Conservation (phyloP, 768 basidiomycete species). For the Phallus indusiatus region DNA sequence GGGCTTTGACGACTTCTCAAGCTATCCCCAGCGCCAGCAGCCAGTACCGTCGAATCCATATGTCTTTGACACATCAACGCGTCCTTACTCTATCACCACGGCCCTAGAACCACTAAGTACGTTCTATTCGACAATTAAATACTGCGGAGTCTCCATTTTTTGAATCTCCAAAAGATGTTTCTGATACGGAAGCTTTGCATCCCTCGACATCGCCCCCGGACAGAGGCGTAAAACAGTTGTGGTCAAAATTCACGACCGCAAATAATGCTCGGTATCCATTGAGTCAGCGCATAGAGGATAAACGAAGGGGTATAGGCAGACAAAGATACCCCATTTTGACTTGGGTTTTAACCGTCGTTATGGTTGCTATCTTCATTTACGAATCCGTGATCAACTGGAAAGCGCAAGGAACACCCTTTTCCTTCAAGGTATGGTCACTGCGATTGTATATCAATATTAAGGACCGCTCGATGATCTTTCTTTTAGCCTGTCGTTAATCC, state of each 20-base stretch:
- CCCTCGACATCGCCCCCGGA: not conserved
- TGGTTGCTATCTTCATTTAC: slow-evolving; percentile 73
- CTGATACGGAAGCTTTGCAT: not conserved
- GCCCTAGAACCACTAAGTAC: slow-evolving; percentile 11
- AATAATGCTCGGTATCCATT: slow-evolving; percentile 36
- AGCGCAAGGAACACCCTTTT: slow-evolving; percentile 75
- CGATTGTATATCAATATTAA: not conserved
- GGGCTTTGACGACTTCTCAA: no score
- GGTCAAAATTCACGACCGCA: not conserved
- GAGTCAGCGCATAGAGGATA: slow-evolving; percentile 79
- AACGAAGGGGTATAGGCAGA: slow-evolving; percentile 74
- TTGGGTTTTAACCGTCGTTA: slow-evolving; percentile 31
- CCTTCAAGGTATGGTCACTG: slow-evolving; percentile 54
- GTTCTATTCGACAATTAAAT: slow-evolving; percentile 16
- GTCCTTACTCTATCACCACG: not conserved
- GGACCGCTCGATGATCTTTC: slow-evolving; percentile 1
- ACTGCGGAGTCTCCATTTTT: not conserved
- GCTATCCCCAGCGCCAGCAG: no score
- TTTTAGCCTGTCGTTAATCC: slow-evolving; percentile 69
- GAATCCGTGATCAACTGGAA: slow-evolving; percentile 70
- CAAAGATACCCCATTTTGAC: slow-evolving; percentile 67
- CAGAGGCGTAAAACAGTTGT: not conserved
- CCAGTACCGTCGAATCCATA: no score
- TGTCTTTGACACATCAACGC: no score
- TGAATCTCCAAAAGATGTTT: slow-evolving; percentile 8